Evolutionary conservation across 371 early-diverging fungal genomes (phyloP), one percentile per base, ranked within the genome.

Genomic region (Actinomortierella ambigua): DNA sequence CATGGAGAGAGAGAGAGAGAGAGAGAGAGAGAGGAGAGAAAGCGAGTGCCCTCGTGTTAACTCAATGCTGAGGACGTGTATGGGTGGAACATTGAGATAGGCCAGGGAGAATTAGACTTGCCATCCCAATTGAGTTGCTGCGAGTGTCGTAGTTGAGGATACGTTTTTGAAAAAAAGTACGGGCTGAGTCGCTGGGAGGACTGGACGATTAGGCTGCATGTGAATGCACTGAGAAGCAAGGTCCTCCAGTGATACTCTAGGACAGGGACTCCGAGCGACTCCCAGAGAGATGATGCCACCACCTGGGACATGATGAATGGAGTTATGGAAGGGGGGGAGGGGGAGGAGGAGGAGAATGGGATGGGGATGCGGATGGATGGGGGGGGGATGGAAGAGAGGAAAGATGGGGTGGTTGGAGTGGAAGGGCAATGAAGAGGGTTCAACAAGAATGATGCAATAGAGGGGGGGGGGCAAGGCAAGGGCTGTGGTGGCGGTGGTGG

Each of bases 151-250:
- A 91, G 81, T 47, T 77, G 65, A 44, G 83, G 85, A 50, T 88
- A 89, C 18, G 83, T 86, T 53, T 75, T 77, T 29, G 88, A 89
- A 61, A 88, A 88, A 7, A 90, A 59, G 14, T 77, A 49, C 15
- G 88, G 85, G 22, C 85, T 83, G 42, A 89, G 62, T 39, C 70
- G 27, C 55, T 79, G 79, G 9, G 90, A 90, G 28, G 81, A 75
- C 51, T 84, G 80, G 50, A 83, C 82, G 52, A 89, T 66, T 22
- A 84, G 52, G 55, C 78, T 73, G 68, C 82, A 90, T 40, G 79
- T 57, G n/a, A 84, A 29, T 1, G 85, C 62, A 5, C 78, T 64
- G 3, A 41, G 70, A 22, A 82, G 44, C 41, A 84, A 54, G 0
- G 79, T 79, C 20, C 75, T 78, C 83, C 84, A 82, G 77, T 83